These are phyloP conservation scores for Podila verticillata DNA, from an alignment of 192 early-diverging fungal genomes.

Conservation along the genomic window DNA sequence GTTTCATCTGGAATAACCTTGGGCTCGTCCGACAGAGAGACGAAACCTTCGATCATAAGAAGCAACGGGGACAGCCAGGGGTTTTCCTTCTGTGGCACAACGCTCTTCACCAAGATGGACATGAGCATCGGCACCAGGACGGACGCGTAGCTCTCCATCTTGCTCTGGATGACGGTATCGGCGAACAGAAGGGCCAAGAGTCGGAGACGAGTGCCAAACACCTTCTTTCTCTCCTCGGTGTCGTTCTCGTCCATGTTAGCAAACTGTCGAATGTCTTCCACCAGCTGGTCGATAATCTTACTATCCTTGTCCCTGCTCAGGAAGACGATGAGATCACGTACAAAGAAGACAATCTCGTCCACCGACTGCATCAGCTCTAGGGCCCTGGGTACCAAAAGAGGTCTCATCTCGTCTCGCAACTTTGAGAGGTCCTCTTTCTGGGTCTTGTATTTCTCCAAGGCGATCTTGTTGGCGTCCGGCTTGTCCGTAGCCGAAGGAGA, in stretches of 20 bases:
- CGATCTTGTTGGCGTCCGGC: constrained; percentile 59
- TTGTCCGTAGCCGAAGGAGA: constrained; percentile 47
- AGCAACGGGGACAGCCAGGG: constrained; percentile 68
- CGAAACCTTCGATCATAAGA: constrained; percentile 70
- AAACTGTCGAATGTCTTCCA: constrained; percentile 32
- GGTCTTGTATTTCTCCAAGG: constrained; percentile 30
- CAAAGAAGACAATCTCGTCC: constrained; percentile 72
- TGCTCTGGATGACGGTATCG: constrained; percentile 64
- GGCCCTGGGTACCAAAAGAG: constrained; percentile 27
- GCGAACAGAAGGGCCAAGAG: constrained; percentile 68
- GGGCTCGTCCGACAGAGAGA: constrained; percentile 74
- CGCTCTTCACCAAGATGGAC: constrained; percentile 25
- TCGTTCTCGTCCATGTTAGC: constrained; percentile 1
- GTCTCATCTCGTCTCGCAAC: constrained; percentile 58
- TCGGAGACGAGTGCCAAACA: constrained; percentile 60
- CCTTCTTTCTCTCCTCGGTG: constrained; percentile 26
- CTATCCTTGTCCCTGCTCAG: constrained; percentile 60
- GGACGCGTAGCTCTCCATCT: constrained; percentile 32
- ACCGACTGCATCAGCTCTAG: constrained; percentile 60
- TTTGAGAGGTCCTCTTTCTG: constrained; percentile 47
- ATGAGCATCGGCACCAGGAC: constrained; percentile 32
- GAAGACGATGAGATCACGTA: constrained; percentile 72
- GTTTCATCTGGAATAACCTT: constrained; percentile 35
- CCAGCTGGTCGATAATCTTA: constrained; percentile 29
- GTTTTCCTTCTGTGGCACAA: constrained; percentile 31